phyloP scores from a whole-genome alignment of 2,329 filamentous ascomycete species.

The Fusarium keratoplasticum region DNA sequence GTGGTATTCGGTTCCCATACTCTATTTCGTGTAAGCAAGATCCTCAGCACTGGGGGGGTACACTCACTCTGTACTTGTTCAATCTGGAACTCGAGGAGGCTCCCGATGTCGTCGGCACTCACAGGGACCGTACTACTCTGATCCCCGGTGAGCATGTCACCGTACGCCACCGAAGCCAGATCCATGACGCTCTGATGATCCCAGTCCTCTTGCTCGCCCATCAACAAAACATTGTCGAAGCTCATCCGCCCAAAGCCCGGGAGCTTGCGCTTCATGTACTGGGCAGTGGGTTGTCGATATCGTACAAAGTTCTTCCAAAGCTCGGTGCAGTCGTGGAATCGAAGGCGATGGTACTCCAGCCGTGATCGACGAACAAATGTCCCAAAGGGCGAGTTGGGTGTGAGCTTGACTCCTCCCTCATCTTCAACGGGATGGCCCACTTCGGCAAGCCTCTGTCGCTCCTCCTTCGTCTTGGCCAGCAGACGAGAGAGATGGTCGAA shows the following conservation, averaged over 20 bases:
- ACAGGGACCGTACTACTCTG: slow-evolving; percentile 59
- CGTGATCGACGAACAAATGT: slow-evolving; percentile 80
- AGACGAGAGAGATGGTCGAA: slow-evolving; percentile 71
- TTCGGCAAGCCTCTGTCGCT: slow-evolving; percentile 67
- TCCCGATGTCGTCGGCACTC: slow-evolving; percentile 84
- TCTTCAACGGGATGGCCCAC: slow-evolving; percentile 56
- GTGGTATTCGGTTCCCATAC: slow-evolving; percentile 81
- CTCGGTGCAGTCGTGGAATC: slow-evolving; percentile 81
- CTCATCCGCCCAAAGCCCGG: slow-evolving; percentile 67
- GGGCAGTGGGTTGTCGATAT: slow-evolving; percentile 81
- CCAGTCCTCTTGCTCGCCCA: slow-evolving; percentile 64
- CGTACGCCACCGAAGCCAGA: slow-evolving; percentile 62
- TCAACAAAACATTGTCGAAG: slow-evolving; percentile 67
- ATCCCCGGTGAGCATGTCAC: slow-evolving; percentile 62
- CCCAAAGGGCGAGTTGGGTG: slow-evolving; percentile 82
- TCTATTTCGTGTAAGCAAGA: slow-evolving; percentile 56
- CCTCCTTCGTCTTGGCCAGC: slow-evolving; percentile 71
- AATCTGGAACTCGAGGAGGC: slow-evolving; percentile 87
- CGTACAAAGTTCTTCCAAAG: slow-evolving; percentile 87
- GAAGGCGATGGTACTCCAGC: slow-evolving; percentile 83
- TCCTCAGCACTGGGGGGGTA: neutral
- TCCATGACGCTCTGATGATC: slow-evolving; percentile 55
- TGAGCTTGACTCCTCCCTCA: slow-evolving; percentile 69
- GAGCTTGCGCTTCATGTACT: slow-evolving; percentile 72
- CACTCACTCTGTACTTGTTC: slow-evolving; percentile 82